Percentiles rank a stretch among this genome's conserved stretches.
Evolutionary conservation across 768 basidiomycete species (phyloP).

Genomic region (Lactarius sanguifluus): DNA sequence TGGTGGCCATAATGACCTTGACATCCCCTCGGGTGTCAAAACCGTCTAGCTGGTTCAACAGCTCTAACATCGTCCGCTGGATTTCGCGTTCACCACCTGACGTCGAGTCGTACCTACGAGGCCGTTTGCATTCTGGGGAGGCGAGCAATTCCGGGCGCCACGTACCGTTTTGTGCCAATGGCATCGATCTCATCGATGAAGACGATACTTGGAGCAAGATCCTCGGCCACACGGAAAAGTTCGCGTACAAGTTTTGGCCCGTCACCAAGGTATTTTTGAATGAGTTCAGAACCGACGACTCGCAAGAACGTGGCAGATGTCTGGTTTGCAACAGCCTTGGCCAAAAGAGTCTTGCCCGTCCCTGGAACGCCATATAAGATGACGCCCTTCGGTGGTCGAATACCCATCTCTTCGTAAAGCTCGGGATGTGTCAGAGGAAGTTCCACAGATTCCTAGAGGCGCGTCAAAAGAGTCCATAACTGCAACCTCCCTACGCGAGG

Average conservation of each 20-base stretch:
- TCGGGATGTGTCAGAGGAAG: constrained; percentile 97
- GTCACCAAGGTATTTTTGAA: constrained; percentile 99
- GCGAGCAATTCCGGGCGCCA: constrained; percentile 13
- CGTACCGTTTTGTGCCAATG: constrained; percentile 83
- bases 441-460: constrained; percentile 90
- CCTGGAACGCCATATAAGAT: constrained; percentile 98
- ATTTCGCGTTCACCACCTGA: constrained; percentile 99
- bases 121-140: constrained; percentile 5
- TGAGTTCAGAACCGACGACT: constrained; percentile 95
- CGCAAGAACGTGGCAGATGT: constrained; percentile 98
- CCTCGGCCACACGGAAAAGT: constrained; percentile 94
- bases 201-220: constrained; percentile 97
- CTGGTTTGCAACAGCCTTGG: constrained; percentile 97
- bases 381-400: constrained; percentile 99
- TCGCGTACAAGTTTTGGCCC: constrained; percentile 98
- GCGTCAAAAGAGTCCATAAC: constrained; percentile 2
- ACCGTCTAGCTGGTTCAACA: constrained; percentile 98
- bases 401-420: constrained; percentile 99
- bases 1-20: constrained; percentile 99
- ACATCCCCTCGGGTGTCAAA: constrained; percentile 99
- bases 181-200: constrained; percentile 99
- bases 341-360: constrained; percentile 96
- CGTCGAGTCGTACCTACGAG: constrained; percentile 88
- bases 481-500: background rate
- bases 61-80: constrained; percentile 97